Evolutionary conservation across 1,284 basidiomycete genomes (phyloP), one percentile per base, ranked within the genome.

Genomic region (Boletellus sp.): DNA sequence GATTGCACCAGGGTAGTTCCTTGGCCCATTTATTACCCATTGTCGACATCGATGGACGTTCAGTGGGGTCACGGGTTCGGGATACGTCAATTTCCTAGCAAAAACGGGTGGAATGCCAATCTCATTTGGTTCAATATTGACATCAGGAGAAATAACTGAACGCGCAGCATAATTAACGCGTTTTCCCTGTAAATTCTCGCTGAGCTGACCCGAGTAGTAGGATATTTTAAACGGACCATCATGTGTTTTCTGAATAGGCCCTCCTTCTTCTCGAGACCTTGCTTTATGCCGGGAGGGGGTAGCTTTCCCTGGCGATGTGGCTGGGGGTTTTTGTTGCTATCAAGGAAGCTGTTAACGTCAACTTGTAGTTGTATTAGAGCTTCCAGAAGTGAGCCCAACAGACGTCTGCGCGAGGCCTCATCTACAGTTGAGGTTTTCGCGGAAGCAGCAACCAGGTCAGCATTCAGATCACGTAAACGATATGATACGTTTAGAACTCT

Each of bases 161-260:
- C 96, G 92, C 26, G 96, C 96, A 34, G 96, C 94, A 67, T 96
- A 97, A 69, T 99, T 99, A 60, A 99, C 96, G 67, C 96, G 94
- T 77, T 99, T 99, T 33, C 96, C 96, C 92, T 94, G 50, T 17
- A 45, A 48, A 14, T 22, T 32, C n/a, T 51, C 45, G 14, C 36
- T 48, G 23, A 48, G 49, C 23, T 25, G 36, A 27, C 16, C 34
- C 25, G 39, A 45, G 33, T 29, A 33, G 13, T 5, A n/a, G n/a
- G n/a, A n/a, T n/a, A n/a, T 32, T 19, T 11, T 38, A 25, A 37
- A 49, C 47, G 45, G 49, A 91, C 92, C 96, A 99, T 99, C 96
- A 99, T 99, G 67, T 99, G 86, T 72, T 95, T 97, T 52, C 96
- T 79, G 79, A 99, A 99, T 41, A 99, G 69, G 47, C 96, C 96